phyloP scores from a whole-genome alignment of 1,284 basidiomycete genomes.

The Puccinia hordei region DNA sequence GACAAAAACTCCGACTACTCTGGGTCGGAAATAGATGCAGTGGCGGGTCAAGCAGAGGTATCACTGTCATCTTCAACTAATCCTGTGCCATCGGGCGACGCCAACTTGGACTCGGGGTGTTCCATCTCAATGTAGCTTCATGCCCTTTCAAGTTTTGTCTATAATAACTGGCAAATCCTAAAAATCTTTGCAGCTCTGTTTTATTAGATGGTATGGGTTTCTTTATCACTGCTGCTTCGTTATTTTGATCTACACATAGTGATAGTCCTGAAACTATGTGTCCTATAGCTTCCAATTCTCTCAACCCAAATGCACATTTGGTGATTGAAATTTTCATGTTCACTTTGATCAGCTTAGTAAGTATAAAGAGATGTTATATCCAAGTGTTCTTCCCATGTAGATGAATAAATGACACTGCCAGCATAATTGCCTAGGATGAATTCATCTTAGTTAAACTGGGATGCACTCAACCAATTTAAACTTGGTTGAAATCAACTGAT shows the following conservation, averaged over 20 bases:
- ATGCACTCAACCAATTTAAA: too few relatives aligned
- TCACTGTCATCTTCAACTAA: too few relatives aligned
- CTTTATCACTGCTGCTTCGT: constrained; percentile 60
- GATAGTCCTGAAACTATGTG: constrained; percentile 62
- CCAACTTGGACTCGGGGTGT: too few relatives aligned
- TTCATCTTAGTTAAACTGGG: too few relatives aligned
- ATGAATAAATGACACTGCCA: too few relatives aligned
- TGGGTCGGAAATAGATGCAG: too few relatives aligned
- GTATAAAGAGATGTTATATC: neutral
- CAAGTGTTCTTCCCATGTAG: neutral
- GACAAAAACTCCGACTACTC: too few relatives aligned
- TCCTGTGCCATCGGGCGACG: too few relatives aligned
- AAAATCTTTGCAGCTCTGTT: constrained; percentile 13
- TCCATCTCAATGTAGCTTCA: neutral
- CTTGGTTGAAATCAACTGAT: too few relatives aligned
- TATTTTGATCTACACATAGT: constrained; percentile 62
- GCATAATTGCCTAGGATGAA: too few relatives aligned
- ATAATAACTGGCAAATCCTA: too few relatives aligned
- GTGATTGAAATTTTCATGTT: constrained; percentile 17
- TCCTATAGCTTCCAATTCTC: constrained; percentile 56
- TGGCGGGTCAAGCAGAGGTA: too few relatives aligned
- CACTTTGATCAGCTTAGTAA: neutral
- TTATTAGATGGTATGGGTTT: constrained; percentile 61
- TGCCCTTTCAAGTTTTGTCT: constrained; percentile 1
- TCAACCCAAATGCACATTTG: constrained; percentile 27